Percentiles rank a stretch among this genome's conserved stretches.
Conservation (phyloP, 2,329 filamentous ascomycete species). For the Bisporella sp. region DNA sequence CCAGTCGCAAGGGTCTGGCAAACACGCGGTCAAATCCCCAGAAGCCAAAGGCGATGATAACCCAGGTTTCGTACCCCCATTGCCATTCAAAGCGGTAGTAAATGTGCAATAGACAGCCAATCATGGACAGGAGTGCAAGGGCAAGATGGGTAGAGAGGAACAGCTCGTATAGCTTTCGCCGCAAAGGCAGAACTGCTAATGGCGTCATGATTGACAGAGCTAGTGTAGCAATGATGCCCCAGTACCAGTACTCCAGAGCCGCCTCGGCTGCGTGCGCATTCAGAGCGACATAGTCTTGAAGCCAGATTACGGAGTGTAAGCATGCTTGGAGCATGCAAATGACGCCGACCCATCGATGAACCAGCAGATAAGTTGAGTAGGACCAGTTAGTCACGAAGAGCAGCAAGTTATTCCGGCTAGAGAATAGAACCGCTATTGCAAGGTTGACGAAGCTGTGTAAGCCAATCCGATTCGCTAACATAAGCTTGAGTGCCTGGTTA, state of each 20-base stretch:
- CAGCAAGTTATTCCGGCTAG: constrained; percentile 7
- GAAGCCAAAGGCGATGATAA: constrained; percentile 35
- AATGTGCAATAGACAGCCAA: constrained; percentile 30
- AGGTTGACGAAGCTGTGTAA: constrained; percentile 7
- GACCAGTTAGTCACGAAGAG: constrained; percentile 2
- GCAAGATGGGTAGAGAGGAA: constrained; percentile 14
- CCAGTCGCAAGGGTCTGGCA: constrained; percentile 29
- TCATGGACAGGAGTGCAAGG: constrained; percentile 8
- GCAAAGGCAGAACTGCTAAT: constrained; percentile 30
- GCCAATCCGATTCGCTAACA: constrained; percentile 6
- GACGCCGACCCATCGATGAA: constrained; percentile 42
- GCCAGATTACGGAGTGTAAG: constrained; percentile 33
- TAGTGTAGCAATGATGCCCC: constrained; percentile 33
- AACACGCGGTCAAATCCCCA: constrained; percentile 39
- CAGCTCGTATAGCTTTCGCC: constrained; percentile 23
- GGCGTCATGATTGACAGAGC: constrained; percentile 20
- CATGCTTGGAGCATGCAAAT: constrained; percentile 37
- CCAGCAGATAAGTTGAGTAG: constrained; percentile 25
- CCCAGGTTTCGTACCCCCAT: constrained; percentile 30
- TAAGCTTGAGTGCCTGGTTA: neutral
- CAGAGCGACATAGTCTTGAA: constrained; percentile 24
- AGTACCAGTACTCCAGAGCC: constrained; percentile 34
- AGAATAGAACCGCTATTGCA: constrained; percentile 8
- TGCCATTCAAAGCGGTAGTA: constrained; percentile 27
- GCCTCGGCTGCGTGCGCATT: constrained; percentile 22